A percentile compares a stretch with the other conserved stretches of the same genome.
phyloP scores from a whole-genome alignment of 768 basidiomycete genomes.

The Lentinula boryana region DNA sequence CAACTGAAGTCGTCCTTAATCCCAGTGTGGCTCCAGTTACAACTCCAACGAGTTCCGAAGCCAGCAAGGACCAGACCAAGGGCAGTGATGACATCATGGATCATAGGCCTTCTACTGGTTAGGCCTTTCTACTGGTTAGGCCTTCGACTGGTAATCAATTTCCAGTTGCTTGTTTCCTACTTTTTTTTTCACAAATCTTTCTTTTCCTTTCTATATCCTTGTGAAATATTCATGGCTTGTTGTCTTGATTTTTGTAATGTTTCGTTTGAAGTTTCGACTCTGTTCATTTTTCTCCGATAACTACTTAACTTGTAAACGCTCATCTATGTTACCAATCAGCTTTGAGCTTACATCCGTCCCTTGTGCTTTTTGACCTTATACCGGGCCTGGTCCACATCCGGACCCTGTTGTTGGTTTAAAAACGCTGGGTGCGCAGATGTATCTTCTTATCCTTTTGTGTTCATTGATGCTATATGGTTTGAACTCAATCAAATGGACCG shows the following conservation, averaged over 20 bases:
- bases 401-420: conserved; percentile 10
- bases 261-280: background rate
- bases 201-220: background rate
- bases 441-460: background rate
- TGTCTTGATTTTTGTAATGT: background rate
- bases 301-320: background rate
- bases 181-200: background rate
- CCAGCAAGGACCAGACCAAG: background rate
- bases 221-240: background rate
- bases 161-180: background rate
- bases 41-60: background rate
- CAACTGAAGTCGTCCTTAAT: background rate
- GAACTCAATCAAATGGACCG: background rate
- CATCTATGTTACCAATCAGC: background rate
- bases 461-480: background rate
- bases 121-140: no score
- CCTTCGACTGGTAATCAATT: background rate
- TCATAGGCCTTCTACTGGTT: background rate
- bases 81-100: background rate
- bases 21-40: background rate
- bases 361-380: conserved; percentile 4
- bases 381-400: conserved; percentile 2
- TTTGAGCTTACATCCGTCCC: background rate
- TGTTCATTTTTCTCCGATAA: background rate
- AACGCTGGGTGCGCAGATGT: background rate